phyloP scores from a whole-genome alignment of 179 eudicot species.

The Beta corolliflora region DNA sequence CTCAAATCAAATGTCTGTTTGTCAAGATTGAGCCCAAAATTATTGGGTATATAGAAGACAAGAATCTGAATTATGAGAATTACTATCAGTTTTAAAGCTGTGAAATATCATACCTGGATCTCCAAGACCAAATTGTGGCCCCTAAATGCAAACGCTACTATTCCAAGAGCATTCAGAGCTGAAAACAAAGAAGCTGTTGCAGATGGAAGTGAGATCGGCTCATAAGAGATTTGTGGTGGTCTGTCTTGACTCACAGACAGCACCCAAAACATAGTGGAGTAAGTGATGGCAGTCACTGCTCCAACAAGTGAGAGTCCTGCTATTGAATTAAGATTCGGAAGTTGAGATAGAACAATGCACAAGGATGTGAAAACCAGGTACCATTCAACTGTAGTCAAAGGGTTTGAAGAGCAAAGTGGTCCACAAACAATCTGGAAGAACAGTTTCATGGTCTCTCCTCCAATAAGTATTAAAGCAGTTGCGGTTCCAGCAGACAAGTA shows the following conservation, averaged over 20 bases:
- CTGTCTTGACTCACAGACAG: conserved; percentile 82
- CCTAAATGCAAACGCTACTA: conserved; percentile 88
- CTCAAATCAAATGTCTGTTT: no score
- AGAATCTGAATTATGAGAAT: not conserved
- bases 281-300: conserved; percentile 90
- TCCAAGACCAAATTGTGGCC: conserved; percentile 91
- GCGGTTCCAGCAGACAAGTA: conserved; percentile 97
- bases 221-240: conserved; percentile 71
- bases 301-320: conserved; percentile 96
- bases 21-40: no score
- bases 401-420: conserved; percentile 81
- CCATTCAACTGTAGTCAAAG: conserved; percentile 95
- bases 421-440: conserved; percentile 94
- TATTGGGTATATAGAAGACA: not conserved
- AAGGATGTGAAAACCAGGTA: conserved; percentile 90
- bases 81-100: not conserved
- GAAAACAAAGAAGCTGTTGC: conserved; percentile 69
- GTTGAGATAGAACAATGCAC: conserved; percentile 87
- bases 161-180: conserved; percentile 88
- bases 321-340: conserved; percentile 94
- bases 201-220: conserved; percentile 70
- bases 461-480: conserved; percentile 88
- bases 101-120: conserved; percentile 65
- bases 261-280: conserved; percentile 94
- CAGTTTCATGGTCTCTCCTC: conserved; percentile 95